phyloP scores from a whole-genome alignment of 1,139 yeast species.

The Yamadazyma spencermartinsiae region DNA sequence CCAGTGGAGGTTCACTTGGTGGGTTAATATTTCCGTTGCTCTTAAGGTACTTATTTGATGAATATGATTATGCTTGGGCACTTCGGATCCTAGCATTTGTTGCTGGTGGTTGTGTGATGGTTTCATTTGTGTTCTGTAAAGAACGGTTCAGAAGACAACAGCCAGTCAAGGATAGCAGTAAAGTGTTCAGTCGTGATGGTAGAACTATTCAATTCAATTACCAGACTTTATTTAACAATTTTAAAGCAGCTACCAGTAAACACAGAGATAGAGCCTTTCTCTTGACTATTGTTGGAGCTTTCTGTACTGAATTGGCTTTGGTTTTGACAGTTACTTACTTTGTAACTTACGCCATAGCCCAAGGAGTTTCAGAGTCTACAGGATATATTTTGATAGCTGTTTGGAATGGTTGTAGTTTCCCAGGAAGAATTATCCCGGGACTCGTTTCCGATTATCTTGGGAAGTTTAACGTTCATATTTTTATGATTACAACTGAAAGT shows the following conservation, averaged over 20 bases:
- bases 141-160: constrained; percentile 34
- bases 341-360: constrained; percentile 56
- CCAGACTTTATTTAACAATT: background rate
- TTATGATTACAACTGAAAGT: constrained; percentile 39
- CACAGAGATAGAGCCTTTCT: constrained; percentile 19
- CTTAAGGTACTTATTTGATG: constrained; percentile 29
- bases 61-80: constrained; percentile 38
- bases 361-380: constrained; percentile 50
- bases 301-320: constrained; percentile 55
- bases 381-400: constrained; percentile 54
- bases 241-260: constrained; percentile 1
- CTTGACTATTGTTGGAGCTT: constrained; percentile 29
- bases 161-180: background rate
- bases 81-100: constrained; percentile 35
- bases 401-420: constrained; percentile 56
- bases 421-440: constrained; percentile 60
- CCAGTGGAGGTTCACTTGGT: constrained; percentile 42
- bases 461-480: constrained; percentile 52
- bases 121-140: constrained; percentile 41
- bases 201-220: background rate
- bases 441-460: constrained; percentile 56
- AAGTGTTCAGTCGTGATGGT: background rate
- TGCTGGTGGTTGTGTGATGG: constrained; percentile 30
- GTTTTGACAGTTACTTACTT: constrained; percentile 52
- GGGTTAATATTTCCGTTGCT: constrained; percentile 38